These are phyloP conservation scores for Clonostachys sp. DNA, from an alignment of 2,329 filamentous ascomycete species.

Conservation along the genomic window DNA sequence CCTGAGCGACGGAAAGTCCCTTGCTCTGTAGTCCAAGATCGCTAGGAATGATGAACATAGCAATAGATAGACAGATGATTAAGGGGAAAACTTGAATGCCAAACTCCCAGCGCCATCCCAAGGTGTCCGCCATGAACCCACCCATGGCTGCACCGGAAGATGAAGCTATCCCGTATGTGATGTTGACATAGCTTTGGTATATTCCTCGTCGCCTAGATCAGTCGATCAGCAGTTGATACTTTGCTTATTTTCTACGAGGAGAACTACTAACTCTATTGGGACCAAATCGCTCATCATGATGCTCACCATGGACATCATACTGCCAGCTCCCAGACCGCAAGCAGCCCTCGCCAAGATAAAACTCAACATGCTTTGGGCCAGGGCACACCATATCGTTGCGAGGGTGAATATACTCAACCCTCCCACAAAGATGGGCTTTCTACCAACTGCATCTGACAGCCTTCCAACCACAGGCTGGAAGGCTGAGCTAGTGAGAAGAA, in stretches of 20 bases:
- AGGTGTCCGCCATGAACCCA: conserved; percentile 61
- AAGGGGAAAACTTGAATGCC: conserved; percentile 54
- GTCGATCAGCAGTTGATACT: background rate
- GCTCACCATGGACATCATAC: background rate
- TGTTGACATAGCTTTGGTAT: conserved; percentile 69
- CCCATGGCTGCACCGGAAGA: conserved; percentile 64
- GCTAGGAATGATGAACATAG: conserved; percentile 40
- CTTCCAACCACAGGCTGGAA: conserved; percentile 30
- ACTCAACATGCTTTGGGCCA: conserved; percentile 33
- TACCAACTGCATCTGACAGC: conserved; percentile 29
- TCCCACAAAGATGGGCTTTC: conserved; percentile 31
- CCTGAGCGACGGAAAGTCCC: conserved; percentile 55
- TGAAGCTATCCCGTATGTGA: conserved; percentile 55
- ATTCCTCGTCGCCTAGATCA: conserved; percentile 48
- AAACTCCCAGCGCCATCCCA: conserved; percentile 74
- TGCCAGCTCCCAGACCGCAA: background rate
- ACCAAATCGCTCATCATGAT: background rate
- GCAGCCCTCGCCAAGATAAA: conserved; percentile 21
- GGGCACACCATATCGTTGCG: conserved; percentile 36
- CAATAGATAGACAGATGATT: conserved; percentile 37
- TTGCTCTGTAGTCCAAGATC: conserved; percentile 44
- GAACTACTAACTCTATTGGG: background rate
- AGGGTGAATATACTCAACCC: conserved; percentile 34
- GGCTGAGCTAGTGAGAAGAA: conserved; percentile 62
- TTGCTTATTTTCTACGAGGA: background rate